These are phyloP conservation scores for Purpureocillium lavendulum DNA, from an alignment of 2,329 filamentous ascomycete genomes.

Conservation along the genomic window DNA sequence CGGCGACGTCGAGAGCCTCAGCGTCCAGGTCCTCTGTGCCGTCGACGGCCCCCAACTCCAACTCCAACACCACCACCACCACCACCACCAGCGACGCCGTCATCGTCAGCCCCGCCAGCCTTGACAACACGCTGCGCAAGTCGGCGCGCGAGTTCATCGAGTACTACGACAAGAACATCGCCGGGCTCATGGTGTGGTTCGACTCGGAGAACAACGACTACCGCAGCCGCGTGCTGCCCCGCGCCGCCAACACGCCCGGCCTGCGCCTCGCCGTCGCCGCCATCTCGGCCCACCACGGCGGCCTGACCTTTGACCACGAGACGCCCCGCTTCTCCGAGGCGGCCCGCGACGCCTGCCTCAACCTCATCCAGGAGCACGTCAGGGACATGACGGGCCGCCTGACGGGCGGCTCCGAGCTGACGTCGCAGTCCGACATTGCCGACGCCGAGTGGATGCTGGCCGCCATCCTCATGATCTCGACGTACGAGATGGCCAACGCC, in stretches of 20 bases:
- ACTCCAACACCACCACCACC: too few species aligned
- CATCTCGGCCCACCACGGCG: constrained; percentile 19
- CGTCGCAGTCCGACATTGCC: constrained; percentile 12
- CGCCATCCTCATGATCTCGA: constrained; percentile 19
- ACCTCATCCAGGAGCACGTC: constrained; percentile 14
- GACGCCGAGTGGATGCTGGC: constrained; percentile 21
- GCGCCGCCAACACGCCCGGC: constrained; percentile 15
- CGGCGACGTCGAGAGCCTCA: too few species aligned
- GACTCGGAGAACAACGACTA: constrained; percentile 20
- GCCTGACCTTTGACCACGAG: constrained; percentile 11
- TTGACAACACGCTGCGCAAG: constrained; percentile 9
- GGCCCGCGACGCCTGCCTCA: constrained; percentile 17
- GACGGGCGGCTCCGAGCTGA: constrained; percentile 12
- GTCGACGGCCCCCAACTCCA: too few species aligned
- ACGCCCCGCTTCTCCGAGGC: constrained; percentile 14
- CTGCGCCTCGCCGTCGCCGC: constrained; percentile 19
- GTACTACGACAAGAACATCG: constrained; percentile 19
- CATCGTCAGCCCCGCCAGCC: neutral
- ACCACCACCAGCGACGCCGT: too few species aligned
- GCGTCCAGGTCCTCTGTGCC: too few species aligned
- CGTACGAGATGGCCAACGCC: constrained; percentile 20
- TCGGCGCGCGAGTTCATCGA: constrained; percentile 16
- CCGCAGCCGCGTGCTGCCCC: constrained; percentile 15
- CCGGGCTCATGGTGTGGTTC: constrained; percentile 22
- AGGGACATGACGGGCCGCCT: constrained; percentile 15